Percentiles rank a stretch among this genome's conserved stretches.
Evolutionary conservation across 257 asterid species (phyloP).

Genomic region (Marsdenia floribunda): DNA sequence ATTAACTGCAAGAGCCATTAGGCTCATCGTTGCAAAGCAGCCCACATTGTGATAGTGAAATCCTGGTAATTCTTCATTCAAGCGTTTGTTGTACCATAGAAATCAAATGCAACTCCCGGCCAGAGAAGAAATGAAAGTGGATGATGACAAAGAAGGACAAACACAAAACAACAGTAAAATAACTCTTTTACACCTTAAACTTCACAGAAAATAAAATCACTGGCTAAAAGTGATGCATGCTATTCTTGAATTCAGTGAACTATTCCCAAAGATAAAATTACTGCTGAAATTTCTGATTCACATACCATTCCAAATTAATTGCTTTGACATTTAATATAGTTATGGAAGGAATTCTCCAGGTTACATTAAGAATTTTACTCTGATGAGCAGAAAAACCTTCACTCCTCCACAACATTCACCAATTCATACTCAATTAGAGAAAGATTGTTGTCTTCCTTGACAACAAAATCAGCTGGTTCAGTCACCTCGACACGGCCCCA

Average conservation of each 20-base stretch:
- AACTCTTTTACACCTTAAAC: too few species aligned
- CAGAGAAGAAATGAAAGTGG: too few species aligned
- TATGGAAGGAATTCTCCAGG: background rate
- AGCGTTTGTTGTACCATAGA: too few species aligned
- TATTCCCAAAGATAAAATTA: background rate
- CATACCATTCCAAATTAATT: constrained; percentile 1
- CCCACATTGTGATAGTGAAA: too few species aligned
- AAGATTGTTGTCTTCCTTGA: constrained; percentile 34
- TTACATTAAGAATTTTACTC: constrained; percentile 7
- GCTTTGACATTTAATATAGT: constrained; percentile 8
- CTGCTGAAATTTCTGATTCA: constrained; percentile 13
- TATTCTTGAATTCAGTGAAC: background rate
- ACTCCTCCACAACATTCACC: constrained; percentile 31
- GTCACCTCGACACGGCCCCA: constrained; percentile 45
- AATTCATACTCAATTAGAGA: constrained; percentile 40
- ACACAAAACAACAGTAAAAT: background rate
- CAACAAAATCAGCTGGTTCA: constrained; percentile 30
- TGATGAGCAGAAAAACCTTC: background rate
- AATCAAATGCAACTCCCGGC: too few species aligned
- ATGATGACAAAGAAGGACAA: too few species aligned
- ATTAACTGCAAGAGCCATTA: too few species aligned
- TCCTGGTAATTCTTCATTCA: background rate
- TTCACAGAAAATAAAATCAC: too few species aligned
- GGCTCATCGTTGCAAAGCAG: too few species aligned
- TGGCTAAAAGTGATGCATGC: too few species aligned